Conservation (phyloP, 306 rosid species). For the Hippophae rhamnoides region DNA sequence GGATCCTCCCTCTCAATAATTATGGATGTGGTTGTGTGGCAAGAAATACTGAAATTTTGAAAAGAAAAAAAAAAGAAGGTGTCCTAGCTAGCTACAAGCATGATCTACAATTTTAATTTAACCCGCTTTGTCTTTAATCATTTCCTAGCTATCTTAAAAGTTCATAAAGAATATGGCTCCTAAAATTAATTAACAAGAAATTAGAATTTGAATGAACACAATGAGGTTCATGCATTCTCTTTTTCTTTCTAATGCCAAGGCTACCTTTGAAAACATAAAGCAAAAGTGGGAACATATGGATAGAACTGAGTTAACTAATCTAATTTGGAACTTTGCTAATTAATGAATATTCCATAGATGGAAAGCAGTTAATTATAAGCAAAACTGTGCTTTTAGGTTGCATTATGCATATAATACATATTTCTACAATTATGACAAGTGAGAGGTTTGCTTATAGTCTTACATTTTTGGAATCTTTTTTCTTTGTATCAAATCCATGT, state of each 20-base stretch:
- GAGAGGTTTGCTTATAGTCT: conserved; percentile 4
- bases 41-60: conserved; percentile 53
- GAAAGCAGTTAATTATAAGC: conserved; percentile 15
- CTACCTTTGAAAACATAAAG: neutral
- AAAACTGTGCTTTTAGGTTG: conserved; percentile 16
- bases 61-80: conserved; percentile 36
- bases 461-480: conserved; percentile 12
- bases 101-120: conserved; percentile 48
- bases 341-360: conserved; percentile 17
- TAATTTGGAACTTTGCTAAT: conserved; percentile 9
- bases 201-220: conserved; percentile 15
- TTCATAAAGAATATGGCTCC: conserved; percentile 30
- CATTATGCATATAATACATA: conserved; percentile 16
- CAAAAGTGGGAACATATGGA: neutral
- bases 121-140: conserved; percentile 43
- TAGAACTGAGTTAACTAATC: neutral
- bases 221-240: conserved; percentile 33
- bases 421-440: conserved; percentile 3
- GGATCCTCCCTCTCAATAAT: conserved; percentile 35
- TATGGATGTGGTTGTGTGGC: conserved; percentile 67
- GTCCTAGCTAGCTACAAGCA: conserved; percentile 61
- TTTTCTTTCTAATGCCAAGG: conserved; percentile 3
- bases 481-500: conserved; percentile 10
- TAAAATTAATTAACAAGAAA: conserved; percentile 12
- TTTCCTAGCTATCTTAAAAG: conserved; percentile 35